Evolutionary conservation across 1,284 basidiomycete genomes (phyloP), one percentile per base, ranked within the genome.

Genomic region (Tylopilus sp.): DNA sequence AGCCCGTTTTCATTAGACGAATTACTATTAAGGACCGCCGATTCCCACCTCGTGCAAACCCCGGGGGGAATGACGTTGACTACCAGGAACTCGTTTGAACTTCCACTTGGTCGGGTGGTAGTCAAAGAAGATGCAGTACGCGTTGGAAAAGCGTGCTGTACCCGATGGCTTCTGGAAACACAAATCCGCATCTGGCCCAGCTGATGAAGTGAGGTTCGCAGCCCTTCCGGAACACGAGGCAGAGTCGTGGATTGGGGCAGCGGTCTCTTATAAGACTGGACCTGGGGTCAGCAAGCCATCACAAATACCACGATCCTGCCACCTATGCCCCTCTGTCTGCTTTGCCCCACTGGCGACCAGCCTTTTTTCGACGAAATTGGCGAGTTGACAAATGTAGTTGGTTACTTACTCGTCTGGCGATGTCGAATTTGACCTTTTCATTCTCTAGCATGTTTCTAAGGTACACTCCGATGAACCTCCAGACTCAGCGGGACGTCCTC

Each of bases 211-310:
- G 64, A 57, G 62, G 65, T 64, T 60, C 54, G 52, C 59, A 62
- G 55, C 56, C 60, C 40, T 54, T 46, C 35, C 44, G 28, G 52
- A 64, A 66, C 64, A 66, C 66, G 64, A 55, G 64, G 66, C 49
- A 52, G 50, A 61, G 64, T 66, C 64, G 64, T 66, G 64, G 63
- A 42, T 54, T 62, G 66, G 64, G 63, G 64, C 63, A 50, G 44
- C 52, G 53, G 65, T 62, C 54, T 57, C 64, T 61, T 64, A 68
- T 60, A 64, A 64, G 62, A 51, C 57, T 55, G 51, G 50, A 39
- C 53, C 50, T 48, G 54, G 57, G 52, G 44, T 30, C 36, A 47
- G 39, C 57, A 37, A 43, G 31, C 45, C 45, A 45, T 49, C 50
- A 50, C 53, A 46, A 38, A 53, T 37, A 51, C 52, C 46, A 53